Conservation (phyloP, 768 basidiomycete species). For the Lactarius sp. region DNA sequence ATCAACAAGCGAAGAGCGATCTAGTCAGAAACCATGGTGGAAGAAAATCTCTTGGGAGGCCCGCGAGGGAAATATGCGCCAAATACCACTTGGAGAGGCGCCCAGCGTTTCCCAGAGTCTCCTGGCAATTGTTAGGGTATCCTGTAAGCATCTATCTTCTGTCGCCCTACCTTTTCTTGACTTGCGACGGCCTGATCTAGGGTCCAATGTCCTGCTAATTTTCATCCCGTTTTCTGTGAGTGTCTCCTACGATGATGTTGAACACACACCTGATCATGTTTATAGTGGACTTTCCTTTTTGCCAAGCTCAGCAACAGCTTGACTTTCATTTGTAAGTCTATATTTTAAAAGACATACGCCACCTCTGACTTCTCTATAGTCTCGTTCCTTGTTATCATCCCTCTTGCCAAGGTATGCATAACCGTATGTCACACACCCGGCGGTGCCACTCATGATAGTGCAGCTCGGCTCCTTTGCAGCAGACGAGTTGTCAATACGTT, state of each 20-base stretch:
- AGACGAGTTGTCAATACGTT: conserved; percentile 75
- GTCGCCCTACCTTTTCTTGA: neutral
- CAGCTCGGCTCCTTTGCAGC: conserved; percentile 81
- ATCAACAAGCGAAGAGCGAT: no score
- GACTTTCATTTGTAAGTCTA: conserved; percentile 64
- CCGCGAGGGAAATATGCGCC: conserved; percentile 15
- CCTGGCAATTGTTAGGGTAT: conserved; percentile 48
- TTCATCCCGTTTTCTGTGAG: conserved; percentile 69
- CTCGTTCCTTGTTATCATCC: conserved; percentile 78
- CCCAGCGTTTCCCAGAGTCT: conserved; percentile 47
- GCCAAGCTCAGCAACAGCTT: conserved; percentile 49
- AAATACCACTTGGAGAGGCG: conserved; percentile 34
- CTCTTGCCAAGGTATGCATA: conserved; percentile 62
- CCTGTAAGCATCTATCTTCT: conserved; percentile 42
- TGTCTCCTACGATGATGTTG: conserved; percentile 1
- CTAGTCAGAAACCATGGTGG: neutral
- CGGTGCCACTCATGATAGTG: conserved; percentile 6
- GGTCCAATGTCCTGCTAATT: conserved; percentile 64
- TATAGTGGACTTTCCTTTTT: conserved; percentile 74
- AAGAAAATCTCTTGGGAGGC: neutral
- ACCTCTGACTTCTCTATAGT: conserved; percentile 36
- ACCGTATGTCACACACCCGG: neutral
- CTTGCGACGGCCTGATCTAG: conserved; percentile 34
- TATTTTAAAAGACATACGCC: neutral
- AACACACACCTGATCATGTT: conserved; percentile 9